Base-by-base conservation (phyloP, 129 eudicot species). In the Saussurea involucrata region DNA sequence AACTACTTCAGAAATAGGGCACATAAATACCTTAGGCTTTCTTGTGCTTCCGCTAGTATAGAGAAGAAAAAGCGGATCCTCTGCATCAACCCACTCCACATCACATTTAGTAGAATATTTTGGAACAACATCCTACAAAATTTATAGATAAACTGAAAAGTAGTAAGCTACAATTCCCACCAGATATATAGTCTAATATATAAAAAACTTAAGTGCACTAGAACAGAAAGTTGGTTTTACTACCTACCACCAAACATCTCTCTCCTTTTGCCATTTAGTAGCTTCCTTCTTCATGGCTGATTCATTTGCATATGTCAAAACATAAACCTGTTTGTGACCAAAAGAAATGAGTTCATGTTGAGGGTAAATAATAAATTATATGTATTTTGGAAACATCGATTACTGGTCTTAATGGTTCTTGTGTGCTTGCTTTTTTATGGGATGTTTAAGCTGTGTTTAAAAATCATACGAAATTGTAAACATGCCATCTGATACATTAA, bases 191-290 rank as follows among this genome's bases (percentile, higher is more conserved):
- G n/a, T n/a, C n/a, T n/a, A n/a, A n/a, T n/a, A n/a, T n/a, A 29
- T 40, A 32, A 78, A 15, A 67, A 36, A 8, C 4, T 25, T 53
- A 29, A 36, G 27, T 12, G 42, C 40, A 37, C 28, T 21, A 21
- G 15, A 22, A 7, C 33, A n/a, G 33, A 32, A 55, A 10, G 1
- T 3, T 33, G 68, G 40, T 33, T 74, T 57, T 24, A 83, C 36
- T 70, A 92, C 99, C 99, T 95, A 97, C 99, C 99, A 95, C 99
- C 99, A 95, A 53, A 80, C 70, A 87, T 95, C 99, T 82, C 97
- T 84, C 80, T 79, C 92, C 36, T 68, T 83, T 68, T 80, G 86
- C 99, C 99, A 95, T 71, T 85, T 84, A 29, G 97, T 95, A 84
- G 60, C 86, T 80, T 88, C 99, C 87, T 76, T 92, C 73, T 85